Conservation (phyloP, 78 protist species). For the Dictyostelium firmibasis region DNA sequence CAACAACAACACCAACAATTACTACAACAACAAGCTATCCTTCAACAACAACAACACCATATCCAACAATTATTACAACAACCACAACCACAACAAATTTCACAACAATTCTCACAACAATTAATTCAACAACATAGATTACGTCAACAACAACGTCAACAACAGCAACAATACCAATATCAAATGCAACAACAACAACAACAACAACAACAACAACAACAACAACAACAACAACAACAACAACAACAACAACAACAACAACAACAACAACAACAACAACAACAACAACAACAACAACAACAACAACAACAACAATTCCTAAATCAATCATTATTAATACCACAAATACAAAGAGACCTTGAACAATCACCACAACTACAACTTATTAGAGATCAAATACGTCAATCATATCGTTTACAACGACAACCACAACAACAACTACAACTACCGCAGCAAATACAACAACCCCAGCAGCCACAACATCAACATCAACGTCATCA, state of each 20-base stretch:
- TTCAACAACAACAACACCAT: neutral
- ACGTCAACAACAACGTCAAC: slow-evolving; percentile 8
- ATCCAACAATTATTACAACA: neutral
- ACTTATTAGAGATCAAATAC: neutral
- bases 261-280: neutral
- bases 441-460: neutral
- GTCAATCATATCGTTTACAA: neutral
- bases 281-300: neutral
- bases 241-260: neutral
- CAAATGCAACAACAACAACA: neutral
- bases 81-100: neutral
- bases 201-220: neutral
- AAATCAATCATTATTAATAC: neutral
- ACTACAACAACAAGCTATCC: neutral
- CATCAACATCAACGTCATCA: no score
- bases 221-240: neutral
- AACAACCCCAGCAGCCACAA: neutral
- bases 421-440: neutral
- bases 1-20: neutral
- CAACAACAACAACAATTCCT: neutral
- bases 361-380: neutral
- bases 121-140: neutral
- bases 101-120: neutral
- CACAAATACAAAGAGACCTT: no score
- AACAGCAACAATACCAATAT: neutral